Conservation (phyloP, 208 protist species). For the Leishmania major region DNA sequence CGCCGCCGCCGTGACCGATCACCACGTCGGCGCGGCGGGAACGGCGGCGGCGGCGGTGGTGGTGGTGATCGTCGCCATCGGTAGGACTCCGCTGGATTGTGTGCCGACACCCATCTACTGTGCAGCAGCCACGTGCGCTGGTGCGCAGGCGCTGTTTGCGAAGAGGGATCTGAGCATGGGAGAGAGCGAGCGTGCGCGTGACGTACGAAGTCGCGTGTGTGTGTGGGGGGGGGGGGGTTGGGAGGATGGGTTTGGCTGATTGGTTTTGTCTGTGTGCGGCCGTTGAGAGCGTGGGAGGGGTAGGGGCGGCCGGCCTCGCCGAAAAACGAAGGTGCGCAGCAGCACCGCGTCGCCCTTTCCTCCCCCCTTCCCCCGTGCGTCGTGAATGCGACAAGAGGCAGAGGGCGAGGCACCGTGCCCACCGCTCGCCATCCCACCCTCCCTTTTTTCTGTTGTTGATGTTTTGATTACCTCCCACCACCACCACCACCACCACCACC, state of each 20-base stretch:
- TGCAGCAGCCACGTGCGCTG: background rate
- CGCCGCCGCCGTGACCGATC: slow-evolving; percentile 7
- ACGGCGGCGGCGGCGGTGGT: background rate
- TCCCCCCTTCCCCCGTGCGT: background rate
- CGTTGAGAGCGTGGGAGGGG: background rate
- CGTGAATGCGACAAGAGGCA: background rate
- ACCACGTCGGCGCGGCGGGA: slow-evolving; percentile 1
- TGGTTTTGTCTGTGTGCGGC: too few species aligned
- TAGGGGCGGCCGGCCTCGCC: background rate
- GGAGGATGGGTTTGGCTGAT: too few species aligned
- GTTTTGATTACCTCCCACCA: too few species aligned
- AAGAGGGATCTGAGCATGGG: too few species aligned
- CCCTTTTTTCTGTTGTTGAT: too few species aligned
- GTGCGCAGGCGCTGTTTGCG: too few species aligned
- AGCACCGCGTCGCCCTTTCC: background rate
- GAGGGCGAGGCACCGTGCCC: background rate
- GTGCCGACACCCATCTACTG: background rate
- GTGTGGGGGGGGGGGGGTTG: too few species aligned
- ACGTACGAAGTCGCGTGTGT: too few species aligned
- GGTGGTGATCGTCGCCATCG: background rate
- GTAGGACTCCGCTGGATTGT: background rate
- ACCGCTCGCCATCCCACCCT: background rate
- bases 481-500: background rate
- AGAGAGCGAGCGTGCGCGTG: too few species aligned
- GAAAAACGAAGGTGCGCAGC: background rate